phyloP scores from a whole-genome alignment of 2,329 filamentous ascomycete genomes.

The Ceratocystis diversiconidia region DNA sequence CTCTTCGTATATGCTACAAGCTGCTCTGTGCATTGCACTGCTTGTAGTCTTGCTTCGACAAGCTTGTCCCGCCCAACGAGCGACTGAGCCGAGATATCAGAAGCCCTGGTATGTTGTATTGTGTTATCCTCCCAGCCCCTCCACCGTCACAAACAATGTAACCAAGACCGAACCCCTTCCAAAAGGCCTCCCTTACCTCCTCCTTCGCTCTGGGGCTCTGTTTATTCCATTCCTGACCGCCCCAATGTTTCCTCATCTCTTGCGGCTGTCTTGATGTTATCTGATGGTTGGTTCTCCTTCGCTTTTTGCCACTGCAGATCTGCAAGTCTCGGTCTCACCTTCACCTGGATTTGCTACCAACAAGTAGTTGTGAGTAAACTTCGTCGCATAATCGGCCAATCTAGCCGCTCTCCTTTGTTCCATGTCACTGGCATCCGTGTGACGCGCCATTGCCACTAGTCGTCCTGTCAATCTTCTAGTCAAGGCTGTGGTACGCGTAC shows the following conservation, averaged over 20 bases:
- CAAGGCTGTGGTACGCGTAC: too few species aligned
- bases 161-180: background rate
- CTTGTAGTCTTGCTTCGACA: background rate
- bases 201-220: background rate
- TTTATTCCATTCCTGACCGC: background rate
- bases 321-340: background rate
- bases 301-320: constrained; percentile 6
- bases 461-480: too few species aligned
- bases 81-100: background rate
- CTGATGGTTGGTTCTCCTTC: background rate
- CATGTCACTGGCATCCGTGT: background rate
- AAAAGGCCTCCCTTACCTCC: background rate
- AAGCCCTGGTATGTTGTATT: background rate
- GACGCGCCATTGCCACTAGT: background rate
- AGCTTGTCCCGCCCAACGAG: background rate
- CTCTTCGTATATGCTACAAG: constrained; percentile 6
- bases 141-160: background rate
- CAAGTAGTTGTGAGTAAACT: background rate
- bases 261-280: background rate
- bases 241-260: background rate
- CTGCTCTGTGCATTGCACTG: constrained; percentile 3
- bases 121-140: background rate
- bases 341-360: background rate
- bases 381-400: background rate
- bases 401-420: background rate